These are phyloP conservation scores for Crithidia mellificae DNA, from an alignment of 208 protist genomes.

Conservation along the genomic window DNA sequence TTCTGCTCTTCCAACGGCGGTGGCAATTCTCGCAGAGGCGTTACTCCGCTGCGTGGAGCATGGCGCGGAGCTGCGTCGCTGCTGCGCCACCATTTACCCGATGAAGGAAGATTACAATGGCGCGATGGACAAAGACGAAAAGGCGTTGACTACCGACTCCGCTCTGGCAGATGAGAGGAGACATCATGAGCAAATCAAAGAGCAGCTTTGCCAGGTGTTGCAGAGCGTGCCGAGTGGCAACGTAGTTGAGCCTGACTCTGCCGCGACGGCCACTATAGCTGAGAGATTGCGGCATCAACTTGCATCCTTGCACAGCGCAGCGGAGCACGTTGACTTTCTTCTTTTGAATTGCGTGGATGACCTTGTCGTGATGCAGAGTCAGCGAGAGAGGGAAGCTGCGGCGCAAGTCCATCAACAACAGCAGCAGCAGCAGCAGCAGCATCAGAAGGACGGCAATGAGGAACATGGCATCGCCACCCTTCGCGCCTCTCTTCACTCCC, in stretches of 20 bases:
- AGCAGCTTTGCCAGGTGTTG: neutral
- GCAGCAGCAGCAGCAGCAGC: neutral
- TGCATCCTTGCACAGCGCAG: neutral
- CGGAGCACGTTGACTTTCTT: constrained; percentile 5
- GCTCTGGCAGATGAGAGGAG: neutral
- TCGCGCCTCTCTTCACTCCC: neutral
- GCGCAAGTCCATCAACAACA: neutral
- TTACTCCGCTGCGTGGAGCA: constrained; percentile 12
- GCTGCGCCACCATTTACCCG: neutral
- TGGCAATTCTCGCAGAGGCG: neutral
- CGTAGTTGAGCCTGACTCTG: neutral
- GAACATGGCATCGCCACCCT: too few species aligned
- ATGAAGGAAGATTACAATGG: neutral
- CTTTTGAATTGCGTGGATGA: constrained; percentile 23
- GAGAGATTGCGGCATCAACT: constrained; percentile 2
- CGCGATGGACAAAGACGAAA: neutral
- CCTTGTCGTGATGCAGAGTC: constrained; percentile 4
- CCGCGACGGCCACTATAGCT: neutral
- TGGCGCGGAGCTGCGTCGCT: constrained; percentile 17
- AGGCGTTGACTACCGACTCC: neutral
- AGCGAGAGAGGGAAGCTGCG: neutral
- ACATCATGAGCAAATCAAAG: neutral
- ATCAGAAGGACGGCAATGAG: neutral
- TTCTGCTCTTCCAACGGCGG: neutral
- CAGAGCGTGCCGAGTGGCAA: neutral